Evolutionary conservation across 371 early-diverging fungal species (phyloP), one percentile per base, ranked within the genome.

Genomic region (Smittium culicis): DNA sequence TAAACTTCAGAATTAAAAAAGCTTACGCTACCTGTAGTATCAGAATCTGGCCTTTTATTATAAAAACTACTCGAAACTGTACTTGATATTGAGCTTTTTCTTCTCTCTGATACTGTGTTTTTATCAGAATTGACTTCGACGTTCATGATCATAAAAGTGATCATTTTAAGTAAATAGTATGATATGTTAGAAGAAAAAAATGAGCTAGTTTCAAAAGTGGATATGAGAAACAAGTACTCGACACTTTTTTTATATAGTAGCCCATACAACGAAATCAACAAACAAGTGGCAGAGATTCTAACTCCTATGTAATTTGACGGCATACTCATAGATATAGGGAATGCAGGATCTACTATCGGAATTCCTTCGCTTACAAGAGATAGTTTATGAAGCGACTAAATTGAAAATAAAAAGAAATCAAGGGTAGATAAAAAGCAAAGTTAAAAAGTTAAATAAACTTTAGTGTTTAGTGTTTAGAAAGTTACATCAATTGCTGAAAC

Each of bases 401-500:
- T 20, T 45, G 14, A 60, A 20, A 5, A 60, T n/a, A n/a, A n/a
- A n/a, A n/a, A n/a, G n/a, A n/a, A n/a, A n/a, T n/a, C n/a, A n/a
- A n/a, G n/a, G n/a, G n/a, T 24, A 55, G 24, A 55, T 55, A 55
- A 24, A 27, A 24, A n/a, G n/a, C n/a, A n/a, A n/a, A n/a, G n/a
- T n/a, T n/a, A n/a, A n/a, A n/a, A n/a, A n/a, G n/a, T n/a, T n/a
- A n/a, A n/a, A n/a, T n/a, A n/a, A n/a, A n/a, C n/a, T n/a, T n/a
- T n/a, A n/a, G n/a, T n/a, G n/a, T n/a, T n/a, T n/a, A n/a, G n/a
- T n/a, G n/a, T n/a, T n/a, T n/a, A n/a, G 25, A 57, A n/a, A 20
- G 3, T 63, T 63, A 63, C 54, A 61, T 86, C 82, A 14, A 94
- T 71, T 67, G 90, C 91, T 16, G 85, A 80, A 5, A 84, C 81